Base-by-base conservation (phyloP, 2,329 filamentous ascomycete species). In the Cadophora gregata region DNA sequence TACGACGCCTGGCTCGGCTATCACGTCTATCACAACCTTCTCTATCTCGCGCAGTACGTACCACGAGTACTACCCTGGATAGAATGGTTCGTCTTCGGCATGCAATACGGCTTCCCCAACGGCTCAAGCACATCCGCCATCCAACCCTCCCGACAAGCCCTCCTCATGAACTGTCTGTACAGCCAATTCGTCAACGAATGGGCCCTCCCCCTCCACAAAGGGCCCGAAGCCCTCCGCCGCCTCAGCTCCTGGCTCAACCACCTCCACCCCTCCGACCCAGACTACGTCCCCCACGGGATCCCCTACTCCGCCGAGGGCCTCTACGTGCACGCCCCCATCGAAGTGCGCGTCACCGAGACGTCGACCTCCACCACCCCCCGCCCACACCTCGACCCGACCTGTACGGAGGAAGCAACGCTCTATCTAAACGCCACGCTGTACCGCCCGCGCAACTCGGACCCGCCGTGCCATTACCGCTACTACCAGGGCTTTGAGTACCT, bases 131-230 rank as follows among this genome's bases (percentile, higher is more conserved):
- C 88, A 4, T 84, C 85, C n/a, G 95, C 91, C 6, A 87, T 97
- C 21, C 91, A 97, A 79, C 88, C 90, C 25, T 91, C 91, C 70
- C 88, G 91, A 67, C 83, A 90, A 70, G 95, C 93, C 14, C 86
- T 98, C 55, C 84, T 97, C 62, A 95, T 99, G 92, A 96, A 99
- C 81, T 99, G 96, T 76, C 86, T 98, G 6, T 99, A 97, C 82
- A 95, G 92, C n/a, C 96, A 99, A 77, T 97, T 93, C 74, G 96
- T 99, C 71, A 97, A 99, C 78, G 96, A 99, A 78, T 99, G 96
- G 96, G 95, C 95, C 0, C 85, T 99, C 7, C 95, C 96, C 1
- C 84, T 99, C 0, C 83, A 88, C 70, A 90, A 91, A 72, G 96
- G 96, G 0, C 95, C 95, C 16, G 94, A 97, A 79, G 94, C 93